Percentiles rank a stretch among this genome's conserved stretches.
Evolutionary conservation across 2,329 filamentous ascomycete species (phyloP).

Genomic region (Penicillium concentricum): DNA sequence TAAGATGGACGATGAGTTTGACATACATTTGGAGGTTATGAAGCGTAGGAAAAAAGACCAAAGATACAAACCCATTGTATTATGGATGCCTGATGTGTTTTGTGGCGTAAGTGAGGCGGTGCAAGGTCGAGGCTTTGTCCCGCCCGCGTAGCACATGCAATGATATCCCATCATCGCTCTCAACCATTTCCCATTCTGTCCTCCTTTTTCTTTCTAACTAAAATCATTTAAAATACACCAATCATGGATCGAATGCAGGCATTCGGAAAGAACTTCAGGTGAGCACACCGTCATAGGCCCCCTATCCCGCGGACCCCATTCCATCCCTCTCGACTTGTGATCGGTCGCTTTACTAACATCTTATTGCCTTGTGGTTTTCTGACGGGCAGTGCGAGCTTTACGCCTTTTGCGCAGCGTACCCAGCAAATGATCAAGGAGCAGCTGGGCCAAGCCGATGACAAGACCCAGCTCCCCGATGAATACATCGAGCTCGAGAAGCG

Average conservation of each 20-base stretch:
- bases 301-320: constrained; percentile 5
- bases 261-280: constrained; percentile 71
- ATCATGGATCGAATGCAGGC: constrained; percentile 68
- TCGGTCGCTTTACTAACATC: constrained; percentile 32
- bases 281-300: constrained; percentile 31
- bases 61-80: neutral
- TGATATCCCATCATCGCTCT: constrained; percentile 12
- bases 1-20: neutral
- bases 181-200: constrained; percentile 1
- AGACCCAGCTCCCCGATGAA: constrained; percentile 95
- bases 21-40: neutral
- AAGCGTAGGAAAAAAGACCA: neutral
- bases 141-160: constrained; percentile 13
- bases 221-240: neutral
- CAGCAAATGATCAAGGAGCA: constrained; percentile 99
- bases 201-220: neutral
- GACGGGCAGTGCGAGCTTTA: constrained; percentile 73
- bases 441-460: constrained; percentile 90
- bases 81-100: constrained; percentile 11
- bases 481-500: constrained; percentile 99
- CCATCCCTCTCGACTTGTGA: constrained; percentile 13
- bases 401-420: constrained; percentile 88
- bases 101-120: constrained; percentile 29
- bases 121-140: constrained; percentile 18
- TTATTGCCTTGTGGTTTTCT: constrained; percentile 41